Base-by-base conservation (phyloP, 2,329 filamentous ascomycete species). In the Ceratocystis smalleyi region DNA sequence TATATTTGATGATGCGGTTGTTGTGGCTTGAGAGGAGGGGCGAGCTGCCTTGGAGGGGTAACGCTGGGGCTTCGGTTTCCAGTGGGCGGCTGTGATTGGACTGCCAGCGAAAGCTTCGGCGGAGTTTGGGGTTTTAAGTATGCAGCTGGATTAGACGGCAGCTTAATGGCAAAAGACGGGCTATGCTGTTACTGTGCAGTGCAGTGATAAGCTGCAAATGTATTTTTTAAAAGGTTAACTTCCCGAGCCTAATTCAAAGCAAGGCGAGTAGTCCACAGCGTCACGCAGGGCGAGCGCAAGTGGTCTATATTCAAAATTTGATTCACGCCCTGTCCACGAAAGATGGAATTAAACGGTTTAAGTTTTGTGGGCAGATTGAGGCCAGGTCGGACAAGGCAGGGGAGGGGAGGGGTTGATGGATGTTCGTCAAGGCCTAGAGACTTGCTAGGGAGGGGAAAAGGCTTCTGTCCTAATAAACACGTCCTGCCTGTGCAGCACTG, bases 301-400 rank as follows among this genome's bases (percentile, higher is more conserved):
- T 40, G 35, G 35, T 40, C 35, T 40, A 40, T 40, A 40, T 40
- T 40, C 12, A 40, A 40, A 40, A 40, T 15, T 40, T 40, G 35
- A 40, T 15, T 40, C 10, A 40, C 35, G 10, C 35, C 35, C 35
- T 40, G 10, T 40, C 35, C 35, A 40, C 35, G 35, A 40, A 40
- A 40, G 35, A 5, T 40, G 35, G 35, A 40, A 40, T 40, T 40
- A 40, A 15, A 40, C 10, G 35, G 35, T 12, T 15, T 40, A 4
- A 0, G 35, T 40, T 40, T 40, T 27, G 47, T 51, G 47, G 22
- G 45, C 19, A 22, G 27, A 32, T 57, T 57, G 54, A 57, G 54
- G 54, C 54, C 54, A 57, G 54, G 54, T 57, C 54, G 32, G 27
- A n/a, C 54, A 27, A 57, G 54, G 54, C 32, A 27, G 32, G 54